Evolutionary conservation across 441 rosid genomes (phyloP), one percentile per base, ranked within the genome.

Genomic region (Gossypium gossypioides): DNA sequence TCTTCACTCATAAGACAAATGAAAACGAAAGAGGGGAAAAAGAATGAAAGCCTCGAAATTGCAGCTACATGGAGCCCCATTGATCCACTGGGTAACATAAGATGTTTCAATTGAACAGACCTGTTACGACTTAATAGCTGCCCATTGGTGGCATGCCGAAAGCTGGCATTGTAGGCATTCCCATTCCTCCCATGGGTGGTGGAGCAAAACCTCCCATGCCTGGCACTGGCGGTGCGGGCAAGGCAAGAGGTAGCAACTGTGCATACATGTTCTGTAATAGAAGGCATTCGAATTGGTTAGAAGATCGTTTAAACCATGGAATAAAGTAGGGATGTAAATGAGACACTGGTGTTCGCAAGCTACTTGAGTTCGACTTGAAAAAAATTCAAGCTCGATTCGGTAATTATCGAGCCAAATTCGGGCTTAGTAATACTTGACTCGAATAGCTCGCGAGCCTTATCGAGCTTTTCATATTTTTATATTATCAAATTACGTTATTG

Each of bases 151-250:
- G 96, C 97, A 92, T 91, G 68, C 99, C 99, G 19, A 76, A 92
- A 51, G 98, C 84, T 16, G 99, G 97, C 99, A 94, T 89, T 0
- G 92, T 88, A 15, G 91, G 96, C 99, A 95, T 89, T 13, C 97
- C 97, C 89, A 89, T 86, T 24, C 90, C 99, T 0, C 89, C 90
- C 96, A 92, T 89, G 2, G 85, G 88, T 56, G 92, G 25, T 52
- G 58, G 89, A 9, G 79, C 88, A 60, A 73, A 87, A 52, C 88
- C 91, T 4, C 94, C 63, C 99, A 95, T 92, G 6, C 98, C 96
- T 0, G 97, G 97, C 93, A 95, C 85, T 15, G 98, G 97, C 9
- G 98, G 98, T 1, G 99, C 98, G 0, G 99, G 99, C 81, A 96
- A 77, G 40, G 99, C 99, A 34, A 96, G 91, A 58, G 98, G 98